A percentile compares a stretch with the other conserved stretches of the same genome.
phyloP scores from a whole-genome alignment of 345 rosid genomes.

The Citrus reticulata region DNA sequence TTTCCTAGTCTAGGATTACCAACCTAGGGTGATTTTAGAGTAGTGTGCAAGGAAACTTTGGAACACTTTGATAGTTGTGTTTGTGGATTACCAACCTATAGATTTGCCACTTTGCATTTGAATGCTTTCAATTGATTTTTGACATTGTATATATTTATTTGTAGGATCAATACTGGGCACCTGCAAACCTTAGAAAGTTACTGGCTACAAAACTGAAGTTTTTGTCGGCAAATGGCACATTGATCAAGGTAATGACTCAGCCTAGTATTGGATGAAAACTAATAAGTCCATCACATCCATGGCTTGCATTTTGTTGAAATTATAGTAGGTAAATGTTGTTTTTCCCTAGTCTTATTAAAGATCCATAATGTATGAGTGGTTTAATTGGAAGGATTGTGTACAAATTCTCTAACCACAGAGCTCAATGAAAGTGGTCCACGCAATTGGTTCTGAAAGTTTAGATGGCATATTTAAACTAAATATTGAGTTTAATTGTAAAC shows the following conservation, averaged over 20 bases:
- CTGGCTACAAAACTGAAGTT: conserved; percentile 72
- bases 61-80: background rate
- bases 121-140: background rate
- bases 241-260: conserved; percentile 63
- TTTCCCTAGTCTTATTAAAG: background rate
- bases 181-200: conserved; percentile 69
- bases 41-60: background rate
- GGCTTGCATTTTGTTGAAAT: background rate
- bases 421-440: background rate
- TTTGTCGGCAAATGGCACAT: conserved; percentile 69
- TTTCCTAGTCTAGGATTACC: background rate
- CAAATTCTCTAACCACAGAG: conserved; percentile 1
- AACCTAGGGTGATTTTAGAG: background rate
- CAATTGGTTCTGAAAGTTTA: conserved; percentile 4
- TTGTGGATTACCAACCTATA: background rate
- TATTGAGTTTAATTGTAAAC: background rate
- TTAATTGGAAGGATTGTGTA: background rate
- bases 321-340: background rate
- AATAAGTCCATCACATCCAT: background rate
- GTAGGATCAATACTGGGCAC: conserved; percentile 72
- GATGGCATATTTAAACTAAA: background rate
- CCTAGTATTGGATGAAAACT: conserved; percentile 3
- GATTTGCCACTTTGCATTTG: conserved; percentile 4
- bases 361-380: background rate
- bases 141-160: conserved; percentile 18